Base-by-base conservation (phyloP, 345 rosid genomes). In the Citrus hindsii region DNA sequence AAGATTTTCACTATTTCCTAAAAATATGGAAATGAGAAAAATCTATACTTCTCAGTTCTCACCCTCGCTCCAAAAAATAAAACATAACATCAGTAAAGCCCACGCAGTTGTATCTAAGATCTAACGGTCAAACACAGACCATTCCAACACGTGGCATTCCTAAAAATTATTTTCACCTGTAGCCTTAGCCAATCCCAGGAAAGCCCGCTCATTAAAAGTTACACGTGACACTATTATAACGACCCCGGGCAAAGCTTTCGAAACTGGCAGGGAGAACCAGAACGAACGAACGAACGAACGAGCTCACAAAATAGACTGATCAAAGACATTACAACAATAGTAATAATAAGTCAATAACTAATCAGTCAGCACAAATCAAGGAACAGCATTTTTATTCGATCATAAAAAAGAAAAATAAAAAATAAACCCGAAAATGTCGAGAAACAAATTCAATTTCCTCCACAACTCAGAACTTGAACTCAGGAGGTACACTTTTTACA, bases 391-490 rank as follows among this genome's bases (percentile, higher is more conserved):
- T 60, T 25, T 63, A 71, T 79, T 72, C n/a, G 58, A 71, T 81
- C 68, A 51, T 46, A 12, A 13, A 46, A 46, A 46, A 10, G 3
- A 3, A 4, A 16, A 4, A 24, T 28, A 63, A 70, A 63, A 63
- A 4, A 16, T 33, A 33, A 35, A 35, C n/a, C 70, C 86, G 83
- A 65, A 40, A 69, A 85, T 86, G 90, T 59, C 76, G 90, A 89
- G 82, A 77, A 82, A 74, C 75, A 81, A n/a, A 84, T 83, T 81
- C 75, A 73, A 84, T 74, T 85, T 82, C 86, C 80, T 79, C 90
- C 94, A 87, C 84, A 81, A 80, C 75, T 78, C 76, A 16, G 55
- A 87, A 42, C 76, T 40, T 80, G 46, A 87, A 60, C 75, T 48
- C 80, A 74, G 80, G 69, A 86, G 92, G 90, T 88, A 84, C 67